These are phyloP conservation scores for Picea mariana DNA, from an alignment of 83 land plant species.

Conservation along the genomic window DNA sequence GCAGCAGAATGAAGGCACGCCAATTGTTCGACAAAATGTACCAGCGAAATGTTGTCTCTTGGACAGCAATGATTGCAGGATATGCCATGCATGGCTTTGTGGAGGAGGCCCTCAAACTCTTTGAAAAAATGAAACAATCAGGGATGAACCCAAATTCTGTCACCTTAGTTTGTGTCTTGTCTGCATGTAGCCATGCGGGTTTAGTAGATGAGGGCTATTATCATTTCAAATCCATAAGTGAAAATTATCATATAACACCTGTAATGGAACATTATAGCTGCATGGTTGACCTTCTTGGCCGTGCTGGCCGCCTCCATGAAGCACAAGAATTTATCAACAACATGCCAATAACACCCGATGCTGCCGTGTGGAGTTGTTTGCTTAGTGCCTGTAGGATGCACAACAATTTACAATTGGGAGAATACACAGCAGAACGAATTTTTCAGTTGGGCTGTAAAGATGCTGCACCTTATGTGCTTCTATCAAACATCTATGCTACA, in stretches of 20 bases:
- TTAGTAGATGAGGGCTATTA: no score
- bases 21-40: slow-evolving; percentile 41
- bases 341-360: slow-evolving; percentile 43
- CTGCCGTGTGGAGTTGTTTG: slow-evolving; percentile 55
- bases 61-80: slow-evolving; percentile 57
- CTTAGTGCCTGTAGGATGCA: slow-evolving; percentile 43
- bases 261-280: slow-evolving; percentile 49
- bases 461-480: slow-evolving; percentile 42
- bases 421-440: slow-evolving; percentile 30
- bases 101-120: slow-evolving; percentile 43
- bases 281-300: slow-evolving; percentile 49
- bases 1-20: slow-evolving; percentile 31
- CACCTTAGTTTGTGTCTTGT: slow-evolving; percentile 40
- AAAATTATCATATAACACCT: slow-evolving; percentile 25
- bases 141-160: slow-evolving; percentile 37
- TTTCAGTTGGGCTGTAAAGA: slow-evolving; percentile 44
- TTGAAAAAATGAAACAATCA: slow-evolving; percentile 33
- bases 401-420: slow-evolving; percentile 30
- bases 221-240: no score
- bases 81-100: slow-evolving; percentile 49
- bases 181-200: slow-evolving; percentile 31
- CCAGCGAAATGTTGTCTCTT: slow-evolving; percentile 48
- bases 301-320: slow-evolving; percentile 42
- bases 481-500: slow-evolving; percentile 60
- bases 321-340: slow-evolving; percentile 43